Evolutionary conservation across 148 eudicot species (phyloP).

Genomic region (Persicaria tinctoria): DNA sequence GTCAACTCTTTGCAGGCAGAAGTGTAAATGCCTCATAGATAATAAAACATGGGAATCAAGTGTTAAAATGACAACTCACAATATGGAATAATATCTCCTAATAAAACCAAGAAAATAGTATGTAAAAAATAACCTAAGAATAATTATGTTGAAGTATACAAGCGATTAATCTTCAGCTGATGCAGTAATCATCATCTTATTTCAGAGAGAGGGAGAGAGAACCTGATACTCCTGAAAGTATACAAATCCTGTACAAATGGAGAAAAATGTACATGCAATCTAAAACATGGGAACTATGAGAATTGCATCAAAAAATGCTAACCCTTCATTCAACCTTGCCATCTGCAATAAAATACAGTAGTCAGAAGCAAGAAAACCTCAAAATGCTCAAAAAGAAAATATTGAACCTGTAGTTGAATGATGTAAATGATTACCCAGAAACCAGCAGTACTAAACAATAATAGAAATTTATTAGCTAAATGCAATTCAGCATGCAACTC

Average conservation of each 20-base stretch:
- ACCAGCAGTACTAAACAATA: constrained; percentile 92
- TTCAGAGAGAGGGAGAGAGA: constrained; percentile 13
- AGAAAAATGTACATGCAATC: constrained; percentile 96
- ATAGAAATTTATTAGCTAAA: too few relatives aligned
- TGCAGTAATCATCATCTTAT: neutral
- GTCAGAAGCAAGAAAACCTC: constrained; percentile 9
- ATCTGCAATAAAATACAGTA: constrained; percentile 31
- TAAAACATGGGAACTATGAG: constrained; percentile 98
- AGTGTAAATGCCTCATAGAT: neutral
- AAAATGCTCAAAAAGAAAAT: neutral
- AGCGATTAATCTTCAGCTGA: neutral
- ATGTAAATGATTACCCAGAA: constrained; percentile 63
- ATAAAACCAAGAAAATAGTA: neutral
- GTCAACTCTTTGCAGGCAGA: neutral
- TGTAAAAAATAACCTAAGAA: neutral
- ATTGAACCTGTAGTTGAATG: neutral
- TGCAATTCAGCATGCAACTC: too few relatives aligned
- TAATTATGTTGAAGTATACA: neutral
- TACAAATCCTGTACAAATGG: constrained; percentile 96
- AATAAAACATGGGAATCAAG: neutral
- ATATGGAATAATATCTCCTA: neutral
- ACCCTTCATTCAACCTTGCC: constrained; percentile 93
- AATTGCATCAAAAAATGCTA: constrained; percentile 82
- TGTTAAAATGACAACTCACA: too few relatives aligned
- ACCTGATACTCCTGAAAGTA: constrained; percentile 99